Base-by-base conservation (phyloP, 495 filamentous ascomycete genomes). In the Aspergillus sparsus region DNA sequence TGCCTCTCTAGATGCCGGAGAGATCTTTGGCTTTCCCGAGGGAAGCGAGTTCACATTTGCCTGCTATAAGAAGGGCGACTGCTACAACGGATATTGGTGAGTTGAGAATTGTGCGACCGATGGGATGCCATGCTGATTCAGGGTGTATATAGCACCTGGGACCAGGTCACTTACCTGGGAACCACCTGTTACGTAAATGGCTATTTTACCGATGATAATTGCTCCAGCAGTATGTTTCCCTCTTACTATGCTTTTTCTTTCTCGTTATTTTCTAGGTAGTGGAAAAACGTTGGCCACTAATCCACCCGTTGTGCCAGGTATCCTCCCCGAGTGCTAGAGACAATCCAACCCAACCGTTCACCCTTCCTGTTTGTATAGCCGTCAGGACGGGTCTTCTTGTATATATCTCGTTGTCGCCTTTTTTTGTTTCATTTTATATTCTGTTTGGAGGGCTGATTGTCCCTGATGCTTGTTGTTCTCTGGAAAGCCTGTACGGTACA, bases 201-300 rank as follows among this genome's bases (percentile, higher is more conserved):
- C 12, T 52, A 52, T 15, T 52, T 52, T 36, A 52, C 49, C 4
- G 49, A 52, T 36, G 18, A 18, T 15, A 52, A 52, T 35, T 52
- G 49, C n/a, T 52, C 49, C 1, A 52, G 49, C 31, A 36, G 49
- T 52, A 35, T 35, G 49, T 52, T 52, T 35, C 21, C 21, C 1
- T 27, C 36, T 45, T 15, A 2, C 37, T 2, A 4, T 10, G 8
- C 37, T 41, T 41, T 13, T 41, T 4, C 4, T 13, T 41, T 41
- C 8, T 9, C 37, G 37, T 10, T 41, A 1, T 13, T 2, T 10
- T 10, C 37, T 41, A 2, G 8, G 13, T 13, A 41, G 9, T 41
- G 13, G 37, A 41, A 41, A 41, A 39, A 39, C 36, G n/a, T n/a
- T n/a, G n/a, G n/a, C 21, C 21, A 27, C 21, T 27, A 3, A 27